phyloP scores from a whole-genome alignment of 495 filamentous ascomycete species.

The Ramalina intermedia region DNA sequence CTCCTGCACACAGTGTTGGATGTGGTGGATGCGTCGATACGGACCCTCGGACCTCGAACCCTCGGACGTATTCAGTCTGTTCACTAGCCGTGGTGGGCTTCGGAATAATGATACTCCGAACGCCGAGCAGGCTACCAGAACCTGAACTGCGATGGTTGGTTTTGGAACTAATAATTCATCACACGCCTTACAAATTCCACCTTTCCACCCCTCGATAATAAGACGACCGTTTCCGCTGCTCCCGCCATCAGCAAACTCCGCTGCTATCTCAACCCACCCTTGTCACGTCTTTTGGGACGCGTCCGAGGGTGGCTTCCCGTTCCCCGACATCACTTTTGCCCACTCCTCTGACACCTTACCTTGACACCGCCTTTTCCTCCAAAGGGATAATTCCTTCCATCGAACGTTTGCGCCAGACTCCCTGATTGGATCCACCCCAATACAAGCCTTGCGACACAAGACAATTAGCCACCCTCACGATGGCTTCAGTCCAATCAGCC shows the following conservation, averaged over 20 bases:
- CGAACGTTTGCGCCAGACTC: conserved; percentile 10
- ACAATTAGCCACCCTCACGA: conserved; percentile 18
- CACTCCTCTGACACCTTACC: background rate
- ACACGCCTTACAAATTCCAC: background rate
- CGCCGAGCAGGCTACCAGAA: too few species aligned
- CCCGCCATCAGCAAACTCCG: conserved; percentile 10
- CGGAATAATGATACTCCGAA: too few species aligned
- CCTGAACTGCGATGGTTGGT: too few species aligned
- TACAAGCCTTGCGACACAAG: conserved; percentile 2
- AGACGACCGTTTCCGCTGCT: conserved; percentile 1
- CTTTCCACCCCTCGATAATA: conserved; percentile 2
- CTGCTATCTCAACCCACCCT: conserved; percentile 9
- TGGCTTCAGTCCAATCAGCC: conserved; percentile 66
- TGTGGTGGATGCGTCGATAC: too few species aligned
- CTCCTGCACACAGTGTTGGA: too few species aligned
- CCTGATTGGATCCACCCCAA: conserved; percentile 2
- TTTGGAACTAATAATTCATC: background rate
- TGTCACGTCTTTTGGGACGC: conserved; percentile 14
- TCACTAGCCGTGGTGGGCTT: too few species aligned
- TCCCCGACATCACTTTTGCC: background rate
- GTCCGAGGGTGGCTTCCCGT: conserved; percentile 5
- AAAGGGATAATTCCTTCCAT: conserved; percentile 6
- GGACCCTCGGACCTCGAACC: too few species aligned
- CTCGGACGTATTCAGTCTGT: too few species aligned
- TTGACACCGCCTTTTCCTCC: conserved; percentile 4